Evolutionary conservation across 306 rosid species (phyloP), one percentile per base, ranked within the genome.

Genomic region (Quercus cerris): DNA sequence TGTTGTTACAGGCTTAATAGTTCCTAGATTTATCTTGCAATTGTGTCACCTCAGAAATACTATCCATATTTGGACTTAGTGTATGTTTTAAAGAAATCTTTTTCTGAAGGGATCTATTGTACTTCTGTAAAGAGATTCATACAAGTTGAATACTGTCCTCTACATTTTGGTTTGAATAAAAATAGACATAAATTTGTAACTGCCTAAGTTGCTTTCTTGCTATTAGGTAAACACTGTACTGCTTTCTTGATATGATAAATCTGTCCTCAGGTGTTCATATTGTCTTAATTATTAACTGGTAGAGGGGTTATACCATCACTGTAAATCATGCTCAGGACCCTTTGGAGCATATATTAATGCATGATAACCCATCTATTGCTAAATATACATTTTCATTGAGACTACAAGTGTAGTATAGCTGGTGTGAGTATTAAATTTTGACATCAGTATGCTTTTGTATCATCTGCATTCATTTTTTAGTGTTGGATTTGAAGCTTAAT

Each of bases 401-500:
- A 35, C 68, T 25, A 12, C 4, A 12, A 62, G 5, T 23, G 19
- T 78, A 22, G 44, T 25, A 19, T 31, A 12, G 62, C 52, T 49
- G 38, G 31, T 49, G n/a, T n/a, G n/a, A n/a, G 51, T 33, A 5
- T 31, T 61, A 41, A 28, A 56, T 56, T n/a, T 56, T 56, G 27
- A 9, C 4, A 7, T 56, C 23, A 18, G 8, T 56, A 25, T 27
- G 73, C 22, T 79, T 30, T 31, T 33, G 27, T 73, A 22, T 78
- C 44, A 64, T 57, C 64, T 74, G 55, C 51, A 72, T 28, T 35
- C 31, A 22, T 20, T 73, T n/a, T 38, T 33, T 44, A 70, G 70
- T 61, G 55, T 62, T 62, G 76, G 59, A 22, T 74, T 61, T 81
- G 23, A 71, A n/a, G 56, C 59, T 46, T 81, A 71, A 38, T 46